These are phyloP conservation scores for Corrigiola litoralis DNA, from an alignment of 179 eudicot species.

Conservation along the genomic window DNA sequence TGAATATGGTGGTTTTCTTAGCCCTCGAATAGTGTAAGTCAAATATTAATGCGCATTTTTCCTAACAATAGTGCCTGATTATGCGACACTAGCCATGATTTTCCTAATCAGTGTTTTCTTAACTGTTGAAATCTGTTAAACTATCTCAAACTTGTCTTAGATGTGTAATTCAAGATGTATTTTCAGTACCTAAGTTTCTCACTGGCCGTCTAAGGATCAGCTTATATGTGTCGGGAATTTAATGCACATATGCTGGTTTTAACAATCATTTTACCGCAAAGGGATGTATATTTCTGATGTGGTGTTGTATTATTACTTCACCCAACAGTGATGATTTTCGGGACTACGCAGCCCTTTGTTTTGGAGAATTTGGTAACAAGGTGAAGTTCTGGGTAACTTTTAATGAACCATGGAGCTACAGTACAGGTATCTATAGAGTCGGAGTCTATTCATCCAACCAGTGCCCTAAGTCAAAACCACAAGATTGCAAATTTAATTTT, in stretches of 20 bases:
- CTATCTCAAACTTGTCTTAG: neutral
- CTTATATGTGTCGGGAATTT: too few relatives aligned
- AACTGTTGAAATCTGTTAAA: neutral
- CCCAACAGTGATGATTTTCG: constrained; percentile 33
- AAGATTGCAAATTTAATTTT: constrained; percentile 14
- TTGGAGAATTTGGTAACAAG: constrained; percentile 39
- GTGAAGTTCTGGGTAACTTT: constrained; percentile 41
- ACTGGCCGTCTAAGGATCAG: neutral
- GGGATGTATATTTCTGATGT: neutral
- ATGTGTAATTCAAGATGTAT: neutral
- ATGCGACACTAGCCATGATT: neutral
- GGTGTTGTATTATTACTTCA: neutral
- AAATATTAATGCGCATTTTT: neutral
- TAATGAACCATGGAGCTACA: constrained; percentile 36
- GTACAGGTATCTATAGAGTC: constrained; percentile 7
- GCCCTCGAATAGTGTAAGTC: constrained; percentile 51
- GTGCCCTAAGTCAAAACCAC: constrained; percentile 18
- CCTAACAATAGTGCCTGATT: neutral
- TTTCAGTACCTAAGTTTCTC: neutral
- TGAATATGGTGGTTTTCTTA: constrained; percentile 59
- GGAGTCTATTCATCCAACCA: constrained; percentile 25
- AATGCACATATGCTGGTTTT: too few relatives aligned
- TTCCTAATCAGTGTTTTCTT: neutral
- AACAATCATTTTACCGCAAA: neutral
- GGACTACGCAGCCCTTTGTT: constrained; percentile 38